Conservation (phyloP, 2,329 filamentous ascomycete genomes). For the Fusarium tricinctum region DNA sequence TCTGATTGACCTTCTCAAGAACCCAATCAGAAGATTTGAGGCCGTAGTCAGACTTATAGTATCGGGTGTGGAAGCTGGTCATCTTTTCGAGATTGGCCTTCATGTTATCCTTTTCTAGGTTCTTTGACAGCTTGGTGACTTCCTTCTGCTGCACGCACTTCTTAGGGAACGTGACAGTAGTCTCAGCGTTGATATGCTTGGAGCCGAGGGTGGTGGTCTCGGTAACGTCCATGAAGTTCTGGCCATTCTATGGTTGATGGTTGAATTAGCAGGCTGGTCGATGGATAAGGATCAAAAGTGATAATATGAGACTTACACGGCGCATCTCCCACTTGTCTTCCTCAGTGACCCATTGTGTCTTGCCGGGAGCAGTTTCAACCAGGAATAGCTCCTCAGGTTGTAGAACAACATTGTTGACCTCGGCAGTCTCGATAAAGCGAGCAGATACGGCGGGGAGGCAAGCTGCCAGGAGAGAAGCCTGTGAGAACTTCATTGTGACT, state of each 20-base stretch:
- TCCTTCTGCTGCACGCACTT: conserved; percentile 75
- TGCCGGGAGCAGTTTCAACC: conserved; percentile 86
- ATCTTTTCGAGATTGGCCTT: conserved; percentile 81
- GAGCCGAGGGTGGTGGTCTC: conserved; percentile 73
- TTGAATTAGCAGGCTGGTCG: conserved; percentile 15
- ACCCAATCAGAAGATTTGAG: conserved; percentile 91
- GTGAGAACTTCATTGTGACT: conserved; percentile 65
- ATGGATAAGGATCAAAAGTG: background rate
- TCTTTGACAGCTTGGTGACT: conserved; percentile 75
- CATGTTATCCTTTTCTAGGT: conserved; percentile 83
- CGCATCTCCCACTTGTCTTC: conserved; percentile 95
- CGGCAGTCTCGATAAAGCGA: conserved; percentile 68
- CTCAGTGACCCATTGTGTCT: conserved; percentile 90
- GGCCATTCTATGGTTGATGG: conserved; percentile 75
- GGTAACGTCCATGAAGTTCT: conserved; percentile 96
- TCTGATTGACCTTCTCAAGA: conserved; percentile 77
- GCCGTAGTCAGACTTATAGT: conserved; percentile 84
- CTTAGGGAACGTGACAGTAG: conserved; percentile 72
- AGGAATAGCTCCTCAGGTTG: conserved; percentile 67
- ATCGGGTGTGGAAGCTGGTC: conserved; percentile 84
- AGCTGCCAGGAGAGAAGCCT: conserved; percentile 66
- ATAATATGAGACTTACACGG: conserved; percentile 69
- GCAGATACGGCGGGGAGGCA: conserved; percentile 68
- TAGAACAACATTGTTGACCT: conserved; percentile 66
- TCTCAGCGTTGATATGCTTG: conserved; percentile 52